Conservation (phyloP, 2,329 filamentous ascomycete genomes). For the Zymoseptoria pseudotritici region DNA sequence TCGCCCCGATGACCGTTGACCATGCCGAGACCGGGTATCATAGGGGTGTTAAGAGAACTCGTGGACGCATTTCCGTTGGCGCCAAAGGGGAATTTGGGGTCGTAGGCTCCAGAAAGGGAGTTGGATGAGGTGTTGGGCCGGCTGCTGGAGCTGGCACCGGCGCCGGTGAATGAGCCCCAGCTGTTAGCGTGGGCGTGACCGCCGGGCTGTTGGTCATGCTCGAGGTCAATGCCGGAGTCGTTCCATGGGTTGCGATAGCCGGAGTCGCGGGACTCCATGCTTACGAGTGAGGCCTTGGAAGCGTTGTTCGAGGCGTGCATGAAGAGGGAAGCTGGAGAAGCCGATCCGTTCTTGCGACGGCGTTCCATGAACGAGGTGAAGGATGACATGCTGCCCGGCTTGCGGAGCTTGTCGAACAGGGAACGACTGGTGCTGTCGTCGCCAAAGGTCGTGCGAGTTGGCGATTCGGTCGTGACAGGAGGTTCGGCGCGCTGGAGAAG, state of each 20-base stretch:
- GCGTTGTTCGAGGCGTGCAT: slow-evolving; percentile 79
- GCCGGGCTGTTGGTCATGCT: slow-evolving; percentile 56
- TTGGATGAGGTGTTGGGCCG: slow-evolving; percentile 59
- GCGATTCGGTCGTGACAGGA: slow-evolving; percentile 72
- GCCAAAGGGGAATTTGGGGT: slow-evolving; percentile 59
- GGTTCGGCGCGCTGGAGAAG: slow-evolving; percentile 86
- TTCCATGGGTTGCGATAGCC: slow-evolving; percentile 97
- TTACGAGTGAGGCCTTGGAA: slow-evolving; percentile 91
- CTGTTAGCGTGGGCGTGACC: slow-evolving; percentile 37
- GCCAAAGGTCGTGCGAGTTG: slow-evolving; percentile 72
- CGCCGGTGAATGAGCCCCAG: slow-evolving; percentile 37
- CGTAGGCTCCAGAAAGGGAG: slow-evolving; percentile 53
- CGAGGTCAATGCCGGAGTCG: slow-evolving; percentile 91
- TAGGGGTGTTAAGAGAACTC: slow-evolving; percentile 31
- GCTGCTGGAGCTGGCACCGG: slow-evolving; percentile 41
- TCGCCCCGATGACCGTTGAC: slow-evolving; percentile 12
- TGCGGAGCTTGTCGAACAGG: slow-evolving; percentile 85
- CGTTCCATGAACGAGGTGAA: slow-evolving; percentile 94
- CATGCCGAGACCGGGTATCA: slow-evolving; percentile 34
- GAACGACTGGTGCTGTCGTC: slow-evolving; percentile 73
- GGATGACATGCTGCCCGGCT: slow-evolving; percentile 88
- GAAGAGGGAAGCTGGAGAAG: slow-evolving; percentile 67
- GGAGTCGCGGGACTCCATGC: slow-evolving; percentile 90
- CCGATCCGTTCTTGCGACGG: slow-evolving; percentile 86
- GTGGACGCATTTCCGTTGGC: slow-evolving; percentile 34